Percentiles rank a stretch among this genome's conserved stretches.
These are phyloP conservation scores for Verticillium klebahnii DNA, from an alignment of 2,329 filamentous ascomycete genomes.

Conservation along the genomic window DNA sequence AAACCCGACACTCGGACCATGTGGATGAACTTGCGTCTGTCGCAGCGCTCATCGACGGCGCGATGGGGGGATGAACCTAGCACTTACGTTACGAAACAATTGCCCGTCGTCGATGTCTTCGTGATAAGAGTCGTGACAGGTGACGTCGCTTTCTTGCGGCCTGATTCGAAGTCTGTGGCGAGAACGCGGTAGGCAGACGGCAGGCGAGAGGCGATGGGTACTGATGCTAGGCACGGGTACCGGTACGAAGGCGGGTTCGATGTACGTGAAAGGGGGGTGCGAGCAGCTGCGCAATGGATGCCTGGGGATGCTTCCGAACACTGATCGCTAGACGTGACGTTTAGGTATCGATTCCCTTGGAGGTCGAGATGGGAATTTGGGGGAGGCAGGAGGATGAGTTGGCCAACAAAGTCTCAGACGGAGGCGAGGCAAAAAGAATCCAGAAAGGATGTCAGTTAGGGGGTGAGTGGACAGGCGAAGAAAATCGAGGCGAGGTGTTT, in stretches of 20 bases:
- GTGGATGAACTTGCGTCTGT: not conserved
- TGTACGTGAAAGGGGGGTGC: not conserved
- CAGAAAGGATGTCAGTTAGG: not conserved
- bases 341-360: not conserved
- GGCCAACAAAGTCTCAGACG: not conserved
- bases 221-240: not conserved
- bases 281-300: not conserved
- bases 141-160: not conserved
- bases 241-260: not conserved
- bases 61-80: not conserved
- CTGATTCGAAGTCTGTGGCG: not conserved
- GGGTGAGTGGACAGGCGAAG: not conserved
- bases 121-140: not conserved
- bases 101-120: not conserved
- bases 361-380: not conserved
- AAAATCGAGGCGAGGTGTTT: not conserved
- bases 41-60: not conserved
- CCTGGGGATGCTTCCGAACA: not conserved
- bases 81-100: not conserved
- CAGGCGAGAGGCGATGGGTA: not conserved
- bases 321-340: not conserved
- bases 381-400: not conserved
- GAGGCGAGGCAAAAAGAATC: not conserved
- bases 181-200: not conserved
- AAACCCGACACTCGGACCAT: constrained; percentile 1